Evolutionary conservation across 2,329 filamentous ascomycete genomes (phyloP).

Genomic region (Penicillium oxalicum): DNA sequence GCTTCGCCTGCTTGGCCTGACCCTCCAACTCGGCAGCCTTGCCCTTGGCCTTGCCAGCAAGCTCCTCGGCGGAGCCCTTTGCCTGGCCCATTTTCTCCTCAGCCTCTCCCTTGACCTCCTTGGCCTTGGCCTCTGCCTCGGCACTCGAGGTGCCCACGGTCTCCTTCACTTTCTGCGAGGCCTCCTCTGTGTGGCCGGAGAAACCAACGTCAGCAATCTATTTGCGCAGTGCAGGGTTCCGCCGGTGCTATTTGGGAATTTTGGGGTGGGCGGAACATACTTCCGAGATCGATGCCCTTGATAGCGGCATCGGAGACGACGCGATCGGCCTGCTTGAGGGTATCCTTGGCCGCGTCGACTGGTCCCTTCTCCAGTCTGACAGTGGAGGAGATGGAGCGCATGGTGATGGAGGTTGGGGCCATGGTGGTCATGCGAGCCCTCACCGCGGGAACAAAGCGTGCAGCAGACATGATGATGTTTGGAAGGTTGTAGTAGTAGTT

Average conservation of each 20-base stretch:
- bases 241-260: background rate
- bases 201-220: conserved; percentile 2
- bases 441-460: conserved; percentile 27
- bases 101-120: conserved; percentile 14
- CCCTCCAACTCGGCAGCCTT: conserved; percentile 22
- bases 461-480: conserved; percentile 20
- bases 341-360: conserved; percentile 53
- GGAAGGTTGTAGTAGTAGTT: background rate
- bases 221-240: too few species aligned
- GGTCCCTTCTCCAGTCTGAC: conserved; percentile 45
- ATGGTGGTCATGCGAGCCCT: conserved; percentile 14
- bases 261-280: conserved; percentile 39
- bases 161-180: conserved; percentile 42
- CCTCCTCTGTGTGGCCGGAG: conserved; percentile 42
- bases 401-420: conserved; percentile 13
- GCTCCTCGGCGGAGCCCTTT: conserved; percentile 4
- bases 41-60: conserved; percentile 3
- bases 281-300: conserved; percentile 57
- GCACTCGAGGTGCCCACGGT: conserved; percentile 38
- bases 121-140: conserved; percentile 44
- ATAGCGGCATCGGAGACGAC: conserved; percentile 51
- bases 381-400: conserved; percentile 48
- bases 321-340: conserved; percentile 53
- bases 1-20: conserved; percentile 23
- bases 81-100: conserved; percentile 1